Conservation (phyloP, 192 early-diverging fungal genomes). For the Helicostylum pulchrum region DNA sequence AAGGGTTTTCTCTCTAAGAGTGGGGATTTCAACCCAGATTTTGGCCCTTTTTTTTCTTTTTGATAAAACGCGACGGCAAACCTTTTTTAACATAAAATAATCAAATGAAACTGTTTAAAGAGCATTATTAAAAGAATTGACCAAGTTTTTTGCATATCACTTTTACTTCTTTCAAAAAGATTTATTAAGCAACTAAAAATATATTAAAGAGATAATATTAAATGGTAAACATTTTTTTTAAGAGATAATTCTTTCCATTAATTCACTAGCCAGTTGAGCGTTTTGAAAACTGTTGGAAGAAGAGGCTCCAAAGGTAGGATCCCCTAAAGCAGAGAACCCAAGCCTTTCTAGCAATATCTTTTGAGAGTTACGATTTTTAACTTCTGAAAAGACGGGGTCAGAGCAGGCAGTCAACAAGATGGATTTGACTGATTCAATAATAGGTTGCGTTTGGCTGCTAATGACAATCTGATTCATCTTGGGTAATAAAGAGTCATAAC, state of each 20-base stretch:
- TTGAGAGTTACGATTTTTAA: slow-evolving; percentile 41
- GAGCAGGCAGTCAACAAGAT: slow-evolving; percentile 68
- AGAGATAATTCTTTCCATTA: slow-evolving; percentile 44
- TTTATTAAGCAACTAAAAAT: too few species aligned
- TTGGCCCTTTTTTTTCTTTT: too few species aligned
- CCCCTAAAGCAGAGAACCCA: slow-evolving; percentile 44
- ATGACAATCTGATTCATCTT: slow-evolving; percentile 70
- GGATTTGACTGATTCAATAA: slow-evolving; percentile 64
- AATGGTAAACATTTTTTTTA: too few species aligned
- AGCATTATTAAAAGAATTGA: too few species aligned
- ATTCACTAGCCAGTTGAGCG: slow-evolving; percentile 43
- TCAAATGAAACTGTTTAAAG: too few species aligned
- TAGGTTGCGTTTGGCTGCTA: slow-evolving; percentile 57
- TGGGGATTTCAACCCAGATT: too few species aligned
- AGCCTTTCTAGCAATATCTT: slow-evolving; percentile 47
- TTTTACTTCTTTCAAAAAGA: too few species aligned
- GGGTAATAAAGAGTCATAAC: slow-evolving; percentile 65
- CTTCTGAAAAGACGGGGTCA: slow-evolving; percentile 37
- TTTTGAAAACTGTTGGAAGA: slow-evolving; percentile 41
- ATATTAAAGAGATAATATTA: too few species aligned
- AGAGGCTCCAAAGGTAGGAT: slow-evolving; percentile 37
- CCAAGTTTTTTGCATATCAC: too few species aligned
- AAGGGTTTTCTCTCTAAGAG: too few species aligned
- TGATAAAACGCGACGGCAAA: too few species aligned
- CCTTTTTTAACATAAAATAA: too few species aligned